Conservation (phyloP, 2,329 filamentous ascomycete species). For the Penicillium corylophilum region DNA sequence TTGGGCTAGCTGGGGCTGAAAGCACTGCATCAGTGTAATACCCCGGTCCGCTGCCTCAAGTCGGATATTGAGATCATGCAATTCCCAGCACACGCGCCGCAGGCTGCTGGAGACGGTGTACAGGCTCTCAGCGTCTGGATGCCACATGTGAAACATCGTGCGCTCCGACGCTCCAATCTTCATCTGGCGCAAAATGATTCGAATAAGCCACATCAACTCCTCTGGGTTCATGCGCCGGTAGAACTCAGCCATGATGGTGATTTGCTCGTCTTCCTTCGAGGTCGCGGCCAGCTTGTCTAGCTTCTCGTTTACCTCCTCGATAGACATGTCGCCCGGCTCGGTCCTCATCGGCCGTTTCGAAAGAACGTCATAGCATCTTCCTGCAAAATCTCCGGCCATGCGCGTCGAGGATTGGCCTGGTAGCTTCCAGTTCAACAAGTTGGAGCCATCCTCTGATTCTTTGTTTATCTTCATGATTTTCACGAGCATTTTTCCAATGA, state of each 20-base stretch:
- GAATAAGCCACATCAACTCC: constrained; percentile 90
- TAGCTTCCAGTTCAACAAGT: constrained; percentile 86
- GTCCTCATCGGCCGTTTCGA: constrained; percentile 77
- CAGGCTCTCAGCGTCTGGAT: constrained; percentile 71
- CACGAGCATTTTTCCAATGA: constrained; percentile 85
- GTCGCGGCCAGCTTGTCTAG: constrained; percentile 75
- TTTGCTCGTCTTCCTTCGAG: constrained; percentile 77
- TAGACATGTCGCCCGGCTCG: constrained; percentile 72
- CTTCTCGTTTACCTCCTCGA: constrained; percentile 84
- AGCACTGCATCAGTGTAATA: constrained; percentile 86
- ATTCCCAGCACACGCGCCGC: constrained; percentile 89
- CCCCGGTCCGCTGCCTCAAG: constrained; percentile 73
- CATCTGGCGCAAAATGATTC: constrained; percentile 83
- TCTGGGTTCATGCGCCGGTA: constrained; percentile 91
- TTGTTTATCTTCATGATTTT: constrained; percentile 90
- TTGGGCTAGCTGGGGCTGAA: constrained; percentile 91
- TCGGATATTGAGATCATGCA: constrained; percentile 69
- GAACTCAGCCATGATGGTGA: constrained; percentile 77
- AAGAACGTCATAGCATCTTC: constrained; percentile 81
- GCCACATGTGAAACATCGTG: constrained; percentile 81
- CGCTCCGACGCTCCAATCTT: constrained; percentile 78
- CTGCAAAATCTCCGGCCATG: constrained; percentile 87
- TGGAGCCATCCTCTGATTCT: constrained; percentile 83
- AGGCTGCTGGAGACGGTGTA: constrained; percentile 92
- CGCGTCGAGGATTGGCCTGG: constrained; percentile 67